phyloP scores from a whole-genome alignment of 2,329 filamentous ascomycete genomes.

The Passalora sequoiae region DNA sequence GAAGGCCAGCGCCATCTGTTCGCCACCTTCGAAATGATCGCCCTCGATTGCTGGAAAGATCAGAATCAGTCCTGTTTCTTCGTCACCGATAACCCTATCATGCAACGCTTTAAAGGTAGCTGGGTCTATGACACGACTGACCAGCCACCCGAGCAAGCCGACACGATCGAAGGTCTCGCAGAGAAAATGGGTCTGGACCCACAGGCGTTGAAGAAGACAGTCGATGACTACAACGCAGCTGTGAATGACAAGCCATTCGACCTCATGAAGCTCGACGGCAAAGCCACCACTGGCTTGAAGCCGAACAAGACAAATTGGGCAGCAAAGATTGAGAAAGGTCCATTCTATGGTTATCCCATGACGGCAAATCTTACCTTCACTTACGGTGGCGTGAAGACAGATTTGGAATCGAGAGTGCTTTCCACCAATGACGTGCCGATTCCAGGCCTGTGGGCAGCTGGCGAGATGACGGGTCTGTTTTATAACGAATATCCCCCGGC shows the following conservation, averaged over 20 bases:
- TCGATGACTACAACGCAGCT: conserved; percentile 39
- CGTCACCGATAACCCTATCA: conserved; percentile 39
- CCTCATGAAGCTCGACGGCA: conserved; percentile 40
- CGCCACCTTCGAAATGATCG: conserved; percentile 43
- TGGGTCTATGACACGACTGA: conserved; percentile 44
- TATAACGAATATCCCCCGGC: conserved; percentile 37
- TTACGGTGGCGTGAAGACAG: conserved; percentile 39
- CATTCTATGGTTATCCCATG: conserved; percentile 38
- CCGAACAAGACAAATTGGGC: conserved; percentile 42
- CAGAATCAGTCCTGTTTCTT: conserved; percentile 41
- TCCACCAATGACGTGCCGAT: conserved; percentile 38
- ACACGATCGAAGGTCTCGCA: conserved; percentile 39
- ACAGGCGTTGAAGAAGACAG: conserved; percentile 36
- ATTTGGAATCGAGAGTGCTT: conserved; percentile 38
- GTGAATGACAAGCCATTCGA: conserved; percentile 39
- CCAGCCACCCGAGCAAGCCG: conserved; percentile 37
- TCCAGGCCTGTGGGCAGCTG: conserved; percentile 34
- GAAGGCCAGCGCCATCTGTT: conserved; percentile 75
- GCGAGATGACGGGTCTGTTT: conserved; percentile 34
- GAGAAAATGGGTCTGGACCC: conserved; percentile 37
- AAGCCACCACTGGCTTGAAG: conserved; percentile 36
- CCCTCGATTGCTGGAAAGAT: conserved; percentile 39
- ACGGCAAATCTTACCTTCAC: conserved; percentile 30
- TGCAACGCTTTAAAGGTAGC: conserved; percentile 39
- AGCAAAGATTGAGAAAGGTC: conserved; percentile 35